These are phyloP conservation scores for Venturia effusa DNA, from an alignment of 2,329 filamentous ascomycete genomes.

Conservation along the genomic window DNA sequence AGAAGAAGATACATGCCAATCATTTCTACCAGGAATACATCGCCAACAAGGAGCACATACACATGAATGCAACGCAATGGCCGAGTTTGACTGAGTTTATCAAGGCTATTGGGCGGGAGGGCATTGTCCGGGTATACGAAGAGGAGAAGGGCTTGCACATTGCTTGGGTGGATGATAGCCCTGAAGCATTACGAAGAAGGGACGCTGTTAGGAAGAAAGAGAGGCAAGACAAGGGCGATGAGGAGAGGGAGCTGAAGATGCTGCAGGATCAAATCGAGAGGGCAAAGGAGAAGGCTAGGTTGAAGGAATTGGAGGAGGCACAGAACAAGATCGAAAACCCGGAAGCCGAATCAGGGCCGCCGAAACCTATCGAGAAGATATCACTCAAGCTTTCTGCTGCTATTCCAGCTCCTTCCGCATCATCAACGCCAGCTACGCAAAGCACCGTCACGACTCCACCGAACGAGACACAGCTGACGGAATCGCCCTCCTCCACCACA, in stretches of 20 bases:
- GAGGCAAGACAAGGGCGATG: slow-evolving; percentile 78
- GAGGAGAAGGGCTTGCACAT: slow-evolving; percentile 78
- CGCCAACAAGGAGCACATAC: slow-evolving; percentile 60
- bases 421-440: slow-evolving; percentile 13
- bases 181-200: slow-evolving; percentile 68
- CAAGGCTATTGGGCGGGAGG: slow-evolving; percentile 74
- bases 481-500: background rate
- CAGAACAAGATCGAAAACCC: slow-evolving; percentile 16
- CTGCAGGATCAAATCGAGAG: slow-evolving; percentile 75
- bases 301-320: slow-evolving; percentile 25
- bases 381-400: slow-evolving; percentile 49
- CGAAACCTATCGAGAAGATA: slow-evolving; percentile 61
- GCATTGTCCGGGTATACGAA: slow-evolving; percentile 72
- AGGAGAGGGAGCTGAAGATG: slow-evolving; percentile 75
- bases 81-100: slow-evolving; percentile 80
- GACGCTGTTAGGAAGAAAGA: slow-evolving; percentile 78
- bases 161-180: slow-evolving; percentile 83
- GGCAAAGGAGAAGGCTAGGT: slow-evolving; percentile 27
- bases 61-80: slow-evolving; percentile 93
- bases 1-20: slow-evolving; percentile 82
- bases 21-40: slow-evolving; percentile 96
- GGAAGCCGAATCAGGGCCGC: slow-evolving; percentile 11
- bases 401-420: slow-evolving; percentile 17
- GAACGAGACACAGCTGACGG: background rate
- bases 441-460: background rate